phyloP scores from a whole-genome alignment of 768 basidiomycete species.

The Suillus fuscotomentosus region DNA sequence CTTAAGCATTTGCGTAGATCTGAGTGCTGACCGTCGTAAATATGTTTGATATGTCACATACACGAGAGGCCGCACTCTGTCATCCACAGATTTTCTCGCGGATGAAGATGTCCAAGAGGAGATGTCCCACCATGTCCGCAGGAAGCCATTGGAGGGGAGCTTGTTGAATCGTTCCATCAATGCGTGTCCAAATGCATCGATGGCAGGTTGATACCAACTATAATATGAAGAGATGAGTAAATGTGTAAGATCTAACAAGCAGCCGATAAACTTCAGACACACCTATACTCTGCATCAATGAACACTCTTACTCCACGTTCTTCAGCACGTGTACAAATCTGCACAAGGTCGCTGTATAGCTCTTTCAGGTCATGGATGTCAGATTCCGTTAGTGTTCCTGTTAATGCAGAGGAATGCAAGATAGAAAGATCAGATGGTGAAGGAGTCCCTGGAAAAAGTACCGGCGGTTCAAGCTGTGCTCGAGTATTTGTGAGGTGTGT shows the following conservation, averaged over 20 bases:
- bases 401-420: slow-evolving; percentile 29
- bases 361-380: slow-evolving; percentile 63
- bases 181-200: slow-evolving; percentile 75
- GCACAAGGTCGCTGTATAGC: slow-evolving; percentile 58
- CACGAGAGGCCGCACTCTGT: slow-evolving; percentile 60
- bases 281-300: slow-evolving; percentile 86
- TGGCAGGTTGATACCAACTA: slow-evolving; percentile 71
- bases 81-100: background rate
- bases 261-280: slow-evolving; percentile 6
- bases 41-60: slow-evolving; percentile 93
- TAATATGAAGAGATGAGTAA: slow-evolving; percentile 2
- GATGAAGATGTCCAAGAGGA: background rate
- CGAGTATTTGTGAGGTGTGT: slow-evolving; percentile 50
- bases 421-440: slow-evolving; percentile 56
- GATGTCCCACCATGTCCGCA: background rate
- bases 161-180: slow-evolving; percentile 80
- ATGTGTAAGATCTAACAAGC: background rate
- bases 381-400: slow-evolving; percentile 39
- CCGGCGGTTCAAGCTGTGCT: slow-evolving; percentile 24
- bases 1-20: background rate
- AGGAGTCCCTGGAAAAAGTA: slow-evolving; percentile 73
- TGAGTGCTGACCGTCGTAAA: slow-evolving; percentile 57
- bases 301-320: slow-evolving; percentile 66
- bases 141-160: slow-evolving; percentile 9
- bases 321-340: slow-evolving; percentile 64